phyloP scores from a whole-genome alignment of 352 stramenopile genomes.

The Globisporangium orthogonon region DNA sequence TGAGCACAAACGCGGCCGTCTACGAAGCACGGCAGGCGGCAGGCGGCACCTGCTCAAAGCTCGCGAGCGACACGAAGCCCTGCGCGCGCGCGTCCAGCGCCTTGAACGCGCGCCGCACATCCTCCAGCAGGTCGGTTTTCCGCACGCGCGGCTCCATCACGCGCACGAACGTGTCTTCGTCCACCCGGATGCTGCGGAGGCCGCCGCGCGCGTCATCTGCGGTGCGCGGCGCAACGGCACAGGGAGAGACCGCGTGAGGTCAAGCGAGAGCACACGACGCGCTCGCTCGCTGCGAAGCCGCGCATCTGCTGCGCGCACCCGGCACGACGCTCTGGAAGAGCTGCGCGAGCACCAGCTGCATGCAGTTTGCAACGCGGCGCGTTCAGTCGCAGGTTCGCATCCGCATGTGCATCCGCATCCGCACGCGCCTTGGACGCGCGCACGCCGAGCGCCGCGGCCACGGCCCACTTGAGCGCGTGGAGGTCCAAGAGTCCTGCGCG shows the following conservation, averaged over 20 bases:
- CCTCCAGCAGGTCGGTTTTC: conserved; percentile 45
- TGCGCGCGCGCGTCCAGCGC: conserved; percentile 47
- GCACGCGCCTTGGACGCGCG: conserved; percentile 46
- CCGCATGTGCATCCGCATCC: neutral
- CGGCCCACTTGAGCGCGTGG: conserved; percentile 60
- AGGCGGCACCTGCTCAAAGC: conserved; percentile 21
- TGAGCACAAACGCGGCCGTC: neutral
- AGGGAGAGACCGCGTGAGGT: too few species aligned
- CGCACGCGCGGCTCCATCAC: conserved; percentile 28
- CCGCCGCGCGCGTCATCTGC: conserved; percentile 1
- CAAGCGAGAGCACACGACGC: too few species aligned
- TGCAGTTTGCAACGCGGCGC: neutral
- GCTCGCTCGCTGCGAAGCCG: too few species aligned
- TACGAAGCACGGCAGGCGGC: conserved; percentile 11
- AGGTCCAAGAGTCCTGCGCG: conserved; percentile 28
- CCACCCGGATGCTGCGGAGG: conserved; percentile 18
- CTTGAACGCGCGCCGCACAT: conserved; percentile 56
- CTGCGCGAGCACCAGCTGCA: conserved; percentile 51
- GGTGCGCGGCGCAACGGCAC: too few species aligned
- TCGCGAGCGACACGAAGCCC: conserved; percentile 58
- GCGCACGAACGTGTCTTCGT: conserved; percentile 17
- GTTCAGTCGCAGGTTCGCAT: too few species aligned
- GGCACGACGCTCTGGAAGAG: conserved; percentile 29
- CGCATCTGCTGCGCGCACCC: neutral
- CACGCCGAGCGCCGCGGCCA: conserved; percentile 54